phyloP scores from a whole-genome alignment of 306 rosid genomes.

The Quercus engelmannii region DNA sequence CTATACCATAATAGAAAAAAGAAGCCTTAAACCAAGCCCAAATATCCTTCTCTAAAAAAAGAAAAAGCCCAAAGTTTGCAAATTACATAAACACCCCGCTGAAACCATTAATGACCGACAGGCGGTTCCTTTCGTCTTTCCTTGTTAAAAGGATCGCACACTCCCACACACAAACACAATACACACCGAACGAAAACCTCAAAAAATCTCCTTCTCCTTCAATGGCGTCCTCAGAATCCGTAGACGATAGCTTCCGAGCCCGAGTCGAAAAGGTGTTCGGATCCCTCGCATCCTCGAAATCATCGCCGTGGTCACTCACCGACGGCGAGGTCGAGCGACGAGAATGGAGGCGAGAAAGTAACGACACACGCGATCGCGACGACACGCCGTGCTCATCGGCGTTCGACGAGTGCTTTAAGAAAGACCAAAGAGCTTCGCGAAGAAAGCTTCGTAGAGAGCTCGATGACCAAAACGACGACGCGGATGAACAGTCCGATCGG shows the following conservation, averaged over 20 bases:
- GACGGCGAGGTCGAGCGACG: conserved; percentile 31
- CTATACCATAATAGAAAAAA: no score
- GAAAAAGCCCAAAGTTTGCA: no score
- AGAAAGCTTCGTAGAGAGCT: conserved; percentile 3
- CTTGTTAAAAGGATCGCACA: no score
- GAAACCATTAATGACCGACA: no score
- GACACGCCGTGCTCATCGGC: conserved; percentile 28
- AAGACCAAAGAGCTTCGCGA: conserved; percentile 3
- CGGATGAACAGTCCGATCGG: neutral
- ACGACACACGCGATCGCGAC: conserved; percentile 22
- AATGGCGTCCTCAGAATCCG: neutral
- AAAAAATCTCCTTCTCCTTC: no score
- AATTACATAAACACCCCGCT: no score
- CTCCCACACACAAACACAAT: no score
- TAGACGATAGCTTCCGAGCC: conserved; percentile 28
- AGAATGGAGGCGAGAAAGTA: conserved; percentile 23
- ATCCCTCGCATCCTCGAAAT: conserved; percentile 12
- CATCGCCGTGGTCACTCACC: conserved; percentile 30
- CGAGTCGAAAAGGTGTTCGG: conserved; percentile 34
- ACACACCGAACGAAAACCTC: no score
- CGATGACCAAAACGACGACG: neutral
- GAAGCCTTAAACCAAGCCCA: no score
- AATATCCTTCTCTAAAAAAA: no score
- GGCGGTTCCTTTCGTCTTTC: no score
- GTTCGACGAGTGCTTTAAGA: conserved; percentile 12